Evolutionary conservation across 306 rosid genomes (phyloP).

Genomic region (Pterocarpus santalinus): DNA sequence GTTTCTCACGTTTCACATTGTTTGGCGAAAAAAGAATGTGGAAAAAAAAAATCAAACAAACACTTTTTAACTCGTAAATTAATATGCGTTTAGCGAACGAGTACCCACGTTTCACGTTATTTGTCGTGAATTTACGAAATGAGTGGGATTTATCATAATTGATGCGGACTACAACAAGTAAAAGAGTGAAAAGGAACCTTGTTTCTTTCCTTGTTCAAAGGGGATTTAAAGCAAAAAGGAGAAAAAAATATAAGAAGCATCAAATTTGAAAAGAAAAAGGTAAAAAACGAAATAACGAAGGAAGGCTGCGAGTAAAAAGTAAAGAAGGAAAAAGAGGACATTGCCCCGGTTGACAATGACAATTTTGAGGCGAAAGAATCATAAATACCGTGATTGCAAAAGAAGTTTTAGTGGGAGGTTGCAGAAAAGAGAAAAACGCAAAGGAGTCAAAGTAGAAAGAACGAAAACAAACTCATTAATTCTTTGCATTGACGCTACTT

Average conservation of each 20-base stretch:
- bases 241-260: constrained; percentile 28
- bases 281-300: constrained; percentile 31
- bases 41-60: background rate
- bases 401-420: constrained; percentile 19
- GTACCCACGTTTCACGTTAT: constrained; percentile 19
- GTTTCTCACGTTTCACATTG: background rate
- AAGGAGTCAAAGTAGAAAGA: constrained; percentile 26
- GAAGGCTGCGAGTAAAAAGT: constrained; percentile 14
- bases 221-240: constrained; percentile 23
- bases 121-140: background rate
- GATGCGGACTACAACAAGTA: constrained; percentile 43
- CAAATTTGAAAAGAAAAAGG: constrained; percentile 38
- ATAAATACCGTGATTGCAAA: background rate
- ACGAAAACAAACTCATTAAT: background rate
- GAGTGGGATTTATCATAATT: constrained; percentile 30
- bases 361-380: constrained; percentile 22
- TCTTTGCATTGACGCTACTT: no score
- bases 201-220: constrained; percentile 42
- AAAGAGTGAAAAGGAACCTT: constrained; percentile 24
- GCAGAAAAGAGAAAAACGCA: constrained; percentile 21
- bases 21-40: background rate
- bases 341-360: background rate
- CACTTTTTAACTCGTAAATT: background rate
- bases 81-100: background rate
- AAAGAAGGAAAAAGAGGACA: background rate